Base-by-base conservation (phyloP, 495 filamentous ascomycete species). In the Aspergillus kassunensis region DNA sequence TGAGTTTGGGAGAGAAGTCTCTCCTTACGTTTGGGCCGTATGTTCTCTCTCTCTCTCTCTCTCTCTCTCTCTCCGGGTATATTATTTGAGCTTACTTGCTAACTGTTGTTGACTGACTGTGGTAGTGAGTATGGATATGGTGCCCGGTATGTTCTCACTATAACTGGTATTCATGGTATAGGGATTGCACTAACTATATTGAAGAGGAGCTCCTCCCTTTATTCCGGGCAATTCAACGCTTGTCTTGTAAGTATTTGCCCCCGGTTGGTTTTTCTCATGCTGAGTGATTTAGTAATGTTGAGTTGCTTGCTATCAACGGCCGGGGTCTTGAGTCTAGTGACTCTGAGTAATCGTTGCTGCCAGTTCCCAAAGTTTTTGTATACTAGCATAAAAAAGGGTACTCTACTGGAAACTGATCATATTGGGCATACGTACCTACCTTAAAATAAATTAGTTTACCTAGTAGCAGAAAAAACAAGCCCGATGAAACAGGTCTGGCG, bases 211-310 rank as follows among this genome's bases (percentile, higher is more conserved):
- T 0, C 58, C 58, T 6, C 58, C 58, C 16, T 57, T 61, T 25
- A 61, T 61, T 15, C 58, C 58, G 0, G 58, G 58, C 0, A 61
- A 61, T 34, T 54, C 58, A 2, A 54, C 36, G 3, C 54, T 61
- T 19, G 58, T 61, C 25, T 61, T 61, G 58, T 61, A 42, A 57
- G 58, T 55, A n/a, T n/a, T n/a, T n/a, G n/a, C n/a, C n/a, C n/a
- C n/a, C n/a, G n/a, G n/a, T 27, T 27, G 7, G 12, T 21, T 15
- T 9, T 9, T 8, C 24, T 13, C 3, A 18, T 12, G 18, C 37
- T 40, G 8, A 40, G 16, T 15, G 4, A 4, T 21, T 27, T 43
- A 59, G 57, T 11, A 44, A 37, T n/a, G 53, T 59, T 12, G 53
- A 59, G 15, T 27, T 59, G 24, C 40, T 59, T 3, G 57, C 57